These are phyloP conservation scores for Trichoderma gracile DNA, from an alignment of 2,329 filamentous ascomycete genomes.

Conservation along the genomic window DNA sequence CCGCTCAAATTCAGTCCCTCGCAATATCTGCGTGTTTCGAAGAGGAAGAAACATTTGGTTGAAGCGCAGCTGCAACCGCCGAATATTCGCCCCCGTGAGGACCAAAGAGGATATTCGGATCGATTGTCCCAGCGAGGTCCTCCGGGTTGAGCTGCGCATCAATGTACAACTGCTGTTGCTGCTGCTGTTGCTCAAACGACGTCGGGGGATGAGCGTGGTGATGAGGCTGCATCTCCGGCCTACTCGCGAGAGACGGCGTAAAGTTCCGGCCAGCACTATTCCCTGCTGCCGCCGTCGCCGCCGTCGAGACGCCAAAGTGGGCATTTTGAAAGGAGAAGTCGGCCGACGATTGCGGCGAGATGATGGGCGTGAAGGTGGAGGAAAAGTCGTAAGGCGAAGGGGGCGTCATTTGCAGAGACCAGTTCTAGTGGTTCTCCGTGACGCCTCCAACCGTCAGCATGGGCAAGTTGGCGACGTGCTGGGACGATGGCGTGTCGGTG, in stretches of 20 bases:
- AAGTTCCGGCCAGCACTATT: background rate
- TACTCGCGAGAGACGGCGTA: background rate
- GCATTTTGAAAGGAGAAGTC: background rate
- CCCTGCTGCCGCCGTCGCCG: too few species aligned
- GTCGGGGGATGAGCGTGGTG: background rate
- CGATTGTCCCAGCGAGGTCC: conserved; percentile 11
- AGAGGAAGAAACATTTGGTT: too few species aligned
- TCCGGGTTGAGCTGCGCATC: background rate
- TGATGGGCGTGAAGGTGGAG: background rate
- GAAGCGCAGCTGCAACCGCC: background rate
- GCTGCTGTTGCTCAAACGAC: background rate
- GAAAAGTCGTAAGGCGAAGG: background rate
- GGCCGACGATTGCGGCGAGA: background rate
- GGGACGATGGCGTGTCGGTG: background rate
- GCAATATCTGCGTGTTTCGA: too few species aligned
- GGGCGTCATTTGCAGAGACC: background rate
- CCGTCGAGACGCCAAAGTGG: background rate
- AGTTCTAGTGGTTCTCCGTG: background rate
- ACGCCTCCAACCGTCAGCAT: background rate
- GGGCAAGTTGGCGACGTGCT: background rate
- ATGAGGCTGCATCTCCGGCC: background rate
- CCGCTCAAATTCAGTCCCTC: too few species aligned
- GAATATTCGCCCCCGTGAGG: background rate
- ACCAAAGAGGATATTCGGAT: conserved; percentile 8
- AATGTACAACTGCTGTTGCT: background rate